These are phyloP conservation scores for Furcasterigmium sp. DNA, from an alignment of 2,329 filamentous ascomycete genomes.

Conservation along the genomic window DNA sequence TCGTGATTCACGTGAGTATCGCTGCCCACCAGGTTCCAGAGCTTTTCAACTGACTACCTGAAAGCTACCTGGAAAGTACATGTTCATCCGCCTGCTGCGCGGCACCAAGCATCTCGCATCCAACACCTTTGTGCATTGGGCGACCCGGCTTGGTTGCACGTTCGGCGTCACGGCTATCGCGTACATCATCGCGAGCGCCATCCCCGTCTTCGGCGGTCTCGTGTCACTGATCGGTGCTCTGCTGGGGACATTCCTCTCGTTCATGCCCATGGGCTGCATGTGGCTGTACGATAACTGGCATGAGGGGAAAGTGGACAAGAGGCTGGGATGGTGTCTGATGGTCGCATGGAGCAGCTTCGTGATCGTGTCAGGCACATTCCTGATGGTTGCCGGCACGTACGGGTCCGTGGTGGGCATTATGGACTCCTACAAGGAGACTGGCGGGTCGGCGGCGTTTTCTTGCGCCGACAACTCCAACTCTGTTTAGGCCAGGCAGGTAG, in stretches of 20 bases:
- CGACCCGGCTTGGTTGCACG: constrained; percentile 23
- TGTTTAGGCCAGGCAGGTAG: too few relatives aligned
- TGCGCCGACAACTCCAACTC: constrained; percentile 37
- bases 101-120: constrained; percentile 21
- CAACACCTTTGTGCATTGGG: constrained; percentile 23
- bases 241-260: constrained; percentile 19
- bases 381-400: constrained; percentile 39
- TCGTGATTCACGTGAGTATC: constrained; percentile 20
- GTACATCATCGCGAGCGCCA: constrained; percentile 21
- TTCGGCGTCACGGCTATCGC: constrained; percentile 16
- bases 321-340: constrained; percentile 11
- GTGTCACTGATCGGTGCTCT: constrained; percentile 20
- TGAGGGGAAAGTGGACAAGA: constrained; percentile 9
- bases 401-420: constrained; percentile 34
- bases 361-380: constrained; percentile 29
- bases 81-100: constrained; percentile 19
- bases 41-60: not conserved
- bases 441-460: constrained; percentile 31
- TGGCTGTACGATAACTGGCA: constrained; percentile 37
- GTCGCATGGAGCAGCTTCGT: constrained; percentile 22
- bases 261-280: constrained; percentile 26
- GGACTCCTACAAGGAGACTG: constrained; percentile 24
- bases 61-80: constrained; percentile 20
- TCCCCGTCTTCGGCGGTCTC: constrained; percentile 20
- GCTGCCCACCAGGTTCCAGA: too few relatives aligned